A percentile compares a stretch with the other conserved stretches of the same genome.
Evolutionary conservation across 306 rosid genomes (phyloP).

Genomic region (Casuarina glauca): DNA sequence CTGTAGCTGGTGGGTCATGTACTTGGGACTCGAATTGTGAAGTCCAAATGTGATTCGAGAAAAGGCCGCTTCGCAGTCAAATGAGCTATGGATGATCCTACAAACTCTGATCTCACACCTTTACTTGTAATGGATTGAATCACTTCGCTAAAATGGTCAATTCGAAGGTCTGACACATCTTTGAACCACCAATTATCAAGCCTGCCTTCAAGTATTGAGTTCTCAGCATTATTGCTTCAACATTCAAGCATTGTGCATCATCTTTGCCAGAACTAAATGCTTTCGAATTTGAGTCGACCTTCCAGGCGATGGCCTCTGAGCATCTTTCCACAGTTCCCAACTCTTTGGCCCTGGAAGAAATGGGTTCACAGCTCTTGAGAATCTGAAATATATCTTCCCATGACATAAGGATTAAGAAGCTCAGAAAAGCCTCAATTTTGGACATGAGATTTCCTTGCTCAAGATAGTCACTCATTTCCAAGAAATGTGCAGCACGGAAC

Average conservation of each 20-base stretch:
- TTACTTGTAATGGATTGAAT: slow-evolving; percentile 48
- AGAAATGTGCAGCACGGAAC: slow-evolving; percentile 65
- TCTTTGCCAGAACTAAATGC: slow-evolving; percentile 23
- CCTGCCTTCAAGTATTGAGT: slow-evolving; percentile 20
- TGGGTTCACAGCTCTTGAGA: slow-evolving; percentile 63
- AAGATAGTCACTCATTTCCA: slow-evolving; percentile 79
- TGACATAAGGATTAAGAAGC: slow-evolving; percentile 57
- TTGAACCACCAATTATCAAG: slow-evolving; percentile 70
- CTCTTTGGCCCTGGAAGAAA: slow-evolving; percentile 63
- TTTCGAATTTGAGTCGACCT: slow-evolving; percentile 47
- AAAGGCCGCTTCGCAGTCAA: slow-evolving; percentile 63
- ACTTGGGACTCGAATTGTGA: slow-evolving; percentile 26
- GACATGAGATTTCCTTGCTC: slow-evolving; percentile 66
- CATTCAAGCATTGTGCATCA: slow-evolving; percentile 19
- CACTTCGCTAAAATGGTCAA: slow-evolving; percentile 78
- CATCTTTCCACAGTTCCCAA: slow-evolving; percentile 53
- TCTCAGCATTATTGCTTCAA: neutral
- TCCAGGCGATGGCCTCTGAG: slow-evolving; percentile 70
- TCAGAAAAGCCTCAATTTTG: slow-evolving; percentile 63
- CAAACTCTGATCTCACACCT: slow-evolving; percentile 49
- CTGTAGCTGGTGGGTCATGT: slow-evolving; percentile 35
- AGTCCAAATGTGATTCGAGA: slow-evolving; percentile 41
- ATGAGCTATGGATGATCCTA: slow-evolving; percentile 67
- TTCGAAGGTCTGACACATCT: slow-evolving; percentile 52
- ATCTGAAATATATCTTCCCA: slow-evolving; percentile 76